Base-by-base conservation (phyloP, 148 eudicot species). In the Polygonum aviculare region DNA sequence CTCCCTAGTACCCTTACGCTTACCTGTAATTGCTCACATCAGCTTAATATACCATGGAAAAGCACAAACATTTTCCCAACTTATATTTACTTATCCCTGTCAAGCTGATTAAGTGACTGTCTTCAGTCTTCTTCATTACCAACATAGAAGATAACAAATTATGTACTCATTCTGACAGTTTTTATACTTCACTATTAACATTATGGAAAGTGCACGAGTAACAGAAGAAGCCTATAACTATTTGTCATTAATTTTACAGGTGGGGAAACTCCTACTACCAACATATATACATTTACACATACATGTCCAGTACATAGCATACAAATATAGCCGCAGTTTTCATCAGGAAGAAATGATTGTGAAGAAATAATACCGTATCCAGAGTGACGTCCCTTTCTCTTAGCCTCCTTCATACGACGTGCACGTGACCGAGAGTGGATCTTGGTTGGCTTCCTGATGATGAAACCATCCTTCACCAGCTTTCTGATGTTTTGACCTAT, bases 311-410 rank as follows among this genome's bases (percentile, higher is more conserved):
- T 0, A 15, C 0, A 65, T 9, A 5, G 12, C 36, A 65, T n/a
- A n/a, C n/a, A n/a, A n/a, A n/a, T n/a, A n/a, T n/a, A n/a, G n/a
- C 45, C 26, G n/a, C 3, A 12, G 47, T 19, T 6, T 55, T 9
- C 9, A 75, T 5, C 41, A 35, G 18, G 40, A 16, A 41, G n/a
- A 22, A 3, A n/a, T 10, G 35, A 72, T 41, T 76, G 54, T 18
- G 15, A 49, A 48, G 14, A 75, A 14, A 69, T 18, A 50, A 12
- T 79, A 79, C 82, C 85, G 36, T 79, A 78, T 54, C 85, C 81
- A 65, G 88, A 83, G 74, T 80, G 83, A 31, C 88, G 80, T 14
- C 85, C 88, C 74, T 80, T 85, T 45, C 83, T 80, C 76, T 80
- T 82, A 22, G 87, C 85, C 41, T 82, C 83, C 72, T 77, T 59